Evolutionary conservation across 768 basidiomycete genomes (phyloP).

Genomic region (Serendipita indica): DNA sequence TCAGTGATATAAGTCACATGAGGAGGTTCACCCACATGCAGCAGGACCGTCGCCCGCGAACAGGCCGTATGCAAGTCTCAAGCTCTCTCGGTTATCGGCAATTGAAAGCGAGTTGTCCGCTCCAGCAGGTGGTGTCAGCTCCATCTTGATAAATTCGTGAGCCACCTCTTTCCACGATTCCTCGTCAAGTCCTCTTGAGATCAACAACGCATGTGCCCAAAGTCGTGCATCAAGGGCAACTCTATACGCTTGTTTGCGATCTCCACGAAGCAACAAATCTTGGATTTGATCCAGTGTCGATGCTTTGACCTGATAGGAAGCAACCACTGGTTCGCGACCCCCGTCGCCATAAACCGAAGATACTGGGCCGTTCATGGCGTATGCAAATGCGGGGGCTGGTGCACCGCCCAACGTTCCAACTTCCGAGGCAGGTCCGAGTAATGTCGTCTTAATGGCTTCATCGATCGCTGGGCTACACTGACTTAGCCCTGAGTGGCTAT

Average conservation of each 20-base stretch:
- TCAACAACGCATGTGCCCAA: conserved; percentile 93
- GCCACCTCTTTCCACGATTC: conserved; percentile 89
- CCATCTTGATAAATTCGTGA: conserved; percentile 65
- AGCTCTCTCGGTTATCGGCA: conserved; percentile 45
- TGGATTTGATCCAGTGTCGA: conserved; percentile 66
- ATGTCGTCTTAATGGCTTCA: conserved; percentile 51
- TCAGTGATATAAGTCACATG: neutral
- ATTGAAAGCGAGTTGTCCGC: conserved; percentile 17
- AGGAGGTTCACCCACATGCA: conserved; percentile 37
- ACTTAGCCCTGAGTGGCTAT: neutral
- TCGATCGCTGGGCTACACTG: conserved; percentile 49
- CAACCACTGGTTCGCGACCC: conserved; percentile 25
- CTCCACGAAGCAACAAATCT: conserved; percentile 63
- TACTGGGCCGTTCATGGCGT: neutral
- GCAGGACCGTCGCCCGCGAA: conserved; percentile 71
- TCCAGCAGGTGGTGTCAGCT: conserved; percentile 32
- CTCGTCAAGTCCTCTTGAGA: conserved; percentile 83
- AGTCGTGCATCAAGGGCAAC: conserved; percentile 78
- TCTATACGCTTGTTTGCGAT: conserved; percentile 72
- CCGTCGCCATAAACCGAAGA: neutral
- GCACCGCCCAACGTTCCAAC: conserved; percentile 7
- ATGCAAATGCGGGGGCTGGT: neutral
- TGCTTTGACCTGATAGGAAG: conserved; percentile 42
- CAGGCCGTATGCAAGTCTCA: conserved; percentile 69
- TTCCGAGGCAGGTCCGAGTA: conserved; percentile 43